Base-by-base conservation (phyloP, 129 eudicot genomes). In the Escallonia rubra region DNA sequence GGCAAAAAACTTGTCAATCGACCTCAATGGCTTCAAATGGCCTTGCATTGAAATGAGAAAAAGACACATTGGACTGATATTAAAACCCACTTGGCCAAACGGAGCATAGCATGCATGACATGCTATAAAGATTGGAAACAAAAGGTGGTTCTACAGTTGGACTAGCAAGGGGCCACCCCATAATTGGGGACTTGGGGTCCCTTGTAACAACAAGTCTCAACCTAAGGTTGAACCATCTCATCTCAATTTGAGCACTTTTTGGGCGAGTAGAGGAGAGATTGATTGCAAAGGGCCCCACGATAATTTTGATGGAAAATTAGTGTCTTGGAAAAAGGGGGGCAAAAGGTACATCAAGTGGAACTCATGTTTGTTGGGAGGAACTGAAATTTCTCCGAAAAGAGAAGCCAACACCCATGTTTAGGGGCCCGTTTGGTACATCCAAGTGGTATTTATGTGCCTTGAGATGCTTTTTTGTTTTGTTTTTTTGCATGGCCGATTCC, bases 301-400 rank as follows among this genome's bases (percentile, higher is more conserved):
- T 54, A 34, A n/a, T 12, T 3, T 12, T 54, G 13, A 7, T 11
- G 13, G 59, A 34, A 54, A 54, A 54, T 54, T 11, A 34, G 59
- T 54, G 59, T 54, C 59, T 54, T 12, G 6, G 59, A 54, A 54
- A 54, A 54, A n/a, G 59, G 59, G 23, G 14, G 14, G 23, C 13
- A 54, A 54, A 54, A 54, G 59, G 59, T 54, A 11, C 59, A 54
- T 11, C n/a, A 54, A 54, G 59, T 54, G 59, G 59, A 54, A 54
- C 50, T 46, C 2, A 46, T 6, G 50, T 46, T 9, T 9, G 10
- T 46, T 12, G 59, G 10, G 59, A 54, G 59, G 23, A 54, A 54
- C 59, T 54, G 23, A 12, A 54, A 54, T 54, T 54, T 54, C 59
- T 54, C 59, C 59, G 6, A 54, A 13, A 54, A 34, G 59, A 14